Percentiles rank a stretch among this genome's conserved stretches.
phyloP scores from a whole-genome alignment of 2,329 filamentous ascomycete species.

The Ophiocordyceps unilateralis region DNA sequence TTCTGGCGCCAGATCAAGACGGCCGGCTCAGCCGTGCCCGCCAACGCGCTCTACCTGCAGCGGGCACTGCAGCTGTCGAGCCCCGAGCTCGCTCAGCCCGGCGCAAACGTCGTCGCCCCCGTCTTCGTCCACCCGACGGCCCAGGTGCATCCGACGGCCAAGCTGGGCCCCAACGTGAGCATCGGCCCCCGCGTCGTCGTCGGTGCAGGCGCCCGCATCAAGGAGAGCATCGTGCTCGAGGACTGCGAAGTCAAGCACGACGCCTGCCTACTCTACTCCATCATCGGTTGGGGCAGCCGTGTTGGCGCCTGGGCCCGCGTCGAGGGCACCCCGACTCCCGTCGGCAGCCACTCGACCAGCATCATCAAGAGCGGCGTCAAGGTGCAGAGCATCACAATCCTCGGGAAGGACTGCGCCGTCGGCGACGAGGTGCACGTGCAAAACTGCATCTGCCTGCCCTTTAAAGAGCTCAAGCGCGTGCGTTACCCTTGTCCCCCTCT shows the following conservation, averaged over 20 bases:
- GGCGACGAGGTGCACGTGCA: constrained; percentile 90
- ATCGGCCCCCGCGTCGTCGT: constrained; percentile 78
- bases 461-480: constrained; percentile 94
- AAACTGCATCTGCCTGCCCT: constrained; percentile 94
- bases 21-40: constrained; percentile 87
- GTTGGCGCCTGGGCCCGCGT: constrained; percentile 97
- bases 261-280: constrained; percentile 85
- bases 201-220: constrained; percentile 77
- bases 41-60: constrained; percentile 90
- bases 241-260: constrained; percentile 94
- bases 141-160: constrained; percentile 80
- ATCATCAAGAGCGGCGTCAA: constrained; percentile 97
- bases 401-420: constrained; percentile 90
- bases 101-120: constrained; percentile 73
- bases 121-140: constrained; percentile 93
- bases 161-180: constrained; percentile 91
- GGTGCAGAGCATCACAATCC: constrained; percentile 93
- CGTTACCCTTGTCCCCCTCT: constrained; percentile 16
- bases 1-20: constrained; percentile 99
- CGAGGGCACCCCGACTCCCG: constrained; percentile 80
- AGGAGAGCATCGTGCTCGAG: constrained; percentile 91
- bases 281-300: constrained; percentile 92
- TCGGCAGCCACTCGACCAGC: constrained; percentile 77
- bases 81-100: constrained; percentile 61
- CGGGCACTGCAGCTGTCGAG: constrained; percentile 77